Evolutionary conservation across 2,329 filamentous ascomycete species (phyloP), one percentile per base, ranked within the genome.

Genomic region (Tolypocladium capitatum): DNA sequence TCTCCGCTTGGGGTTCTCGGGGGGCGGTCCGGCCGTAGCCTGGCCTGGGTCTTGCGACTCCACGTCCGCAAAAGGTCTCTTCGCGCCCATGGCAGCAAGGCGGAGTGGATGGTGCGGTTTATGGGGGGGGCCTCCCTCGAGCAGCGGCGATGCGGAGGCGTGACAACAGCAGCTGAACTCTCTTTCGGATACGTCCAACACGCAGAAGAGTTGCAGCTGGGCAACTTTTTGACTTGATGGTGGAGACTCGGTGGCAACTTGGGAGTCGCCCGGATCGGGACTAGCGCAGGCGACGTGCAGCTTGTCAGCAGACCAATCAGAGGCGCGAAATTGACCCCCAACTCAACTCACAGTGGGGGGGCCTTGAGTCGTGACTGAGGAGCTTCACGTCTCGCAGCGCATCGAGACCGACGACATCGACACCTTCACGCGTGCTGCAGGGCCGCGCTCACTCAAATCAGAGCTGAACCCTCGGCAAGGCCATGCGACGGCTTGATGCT

Each of bases 21-120:
- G 40, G 48, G 47, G 43, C 10, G 38, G 46, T 32, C 38, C 46
- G 45, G 48, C 48, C 45, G 32, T 30, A 40, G 28, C 31, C 18
- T 35, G 10, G 42, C 32, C 31, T n/a, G 40, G 36, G 38, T 46
- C 46, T 13, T 51, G 49, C 40, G 48, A 47, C 35, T 59, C 55
- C 18, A 63, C 51, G 38, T 66, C 57, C 35, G 56, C 54, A 48
- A 58, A 55, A 6, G 60, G 52, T 51, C 64, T 53, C 44, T 67
- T 67, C 32, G 58, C 55, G 16, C 54, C 59, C 61, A 66, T 66
- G 11, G 7, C 38, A 41, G 27, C 20, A 34, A 24, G n/a, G 18
- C 14, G 30, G 9, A 11, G 10, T 10, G 10, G 38, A 28, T 9
- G 14, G 9, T n/a, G 14, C 36, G 21, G 20, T 7, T 20, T 10